Evolutionary conservation across 805 yeast genomes (phyloP), one percentile per base, ranked within the genome.

Genomic region (Wickerhamiella allomyrinae): DNA sequence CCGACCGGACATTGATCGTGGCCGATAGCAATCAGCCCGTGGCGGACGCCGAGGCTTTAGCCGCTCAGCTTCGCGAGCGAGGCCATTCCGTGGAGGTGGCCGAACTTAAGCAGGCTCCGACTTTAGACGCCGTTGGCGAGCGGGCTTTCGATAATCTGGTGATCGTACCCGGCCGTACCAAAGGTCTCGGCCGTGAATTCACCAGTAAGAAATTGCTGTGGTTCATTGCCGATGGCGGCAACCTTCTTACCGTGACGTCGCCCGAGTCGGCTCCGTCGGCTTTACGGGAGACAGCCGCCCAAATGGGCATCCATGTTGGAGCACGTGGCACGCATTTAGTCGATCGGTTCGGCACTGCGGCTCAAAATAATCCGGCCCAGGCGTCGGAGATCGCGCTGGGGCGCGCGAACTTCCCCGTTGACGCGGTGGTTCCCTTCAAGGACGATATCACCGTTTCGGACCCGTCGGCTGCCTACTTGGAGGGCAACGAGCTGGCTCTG

Each of bases 221-320:
- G 31, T 84, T 77, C 53, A 66, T 77, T 49, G 59, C 71, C 49
- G 68, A 65, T 11, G 84, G 89, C 37, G 95, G 95, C 46, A 81
- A 86, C 57, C 57, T 91, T 7, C 54, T 91, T 14, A 72, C 77
- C 11, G 65, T 84, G 11, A 70, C 79, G 0, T 61, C 70, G 29
- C 71, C 77, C 19, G 48, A 52, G 7, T 73, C 71, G 14, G 54
- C 69, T 13, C 74, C 79, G 31, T 83, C 80, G 20, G 72, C 78
- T 15, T 61, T 80, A 25, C 74, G 84, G 46, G 63, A 71, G 2
- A 78, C 80, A 53, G 70, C 84, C 49, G 74, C 76, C 53, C 85
- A 87, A 57, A 62, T 87, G 49, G 98, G 95, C 24, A 77, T 91
- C 40, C 73, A 68, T 53, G 82, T 95, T 44, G 72, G 91, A 39